Evolutionary conservation across 495 filamentous ascomycete species (phyloP).

Genomic region (Podospora conica): DNA sequence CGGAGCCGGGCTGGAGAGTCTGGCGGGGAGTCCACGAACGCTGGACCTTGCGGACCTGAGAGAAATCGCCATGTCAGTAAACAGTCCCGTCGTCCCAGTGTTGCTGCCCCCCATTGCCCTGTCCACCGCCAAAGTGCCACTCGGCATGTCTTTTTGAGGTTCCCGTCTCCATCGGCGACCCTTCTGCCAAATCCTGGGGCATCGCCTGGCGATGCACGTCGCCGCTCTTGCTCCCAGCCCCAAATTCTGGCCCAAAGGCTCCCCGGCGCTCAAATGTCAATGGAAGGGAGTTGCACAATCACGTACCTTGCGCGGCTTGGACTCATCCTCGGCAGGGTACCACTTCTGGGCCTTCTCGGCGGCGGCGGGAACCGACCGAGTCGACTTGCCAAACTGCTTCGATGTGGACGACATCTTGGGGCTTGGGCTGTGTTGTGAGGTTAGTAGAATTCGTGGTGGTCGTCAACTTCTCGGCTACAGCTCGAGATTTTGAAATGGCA

Average conservation of each 20-base stretch:
- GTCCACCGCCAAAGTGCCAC: not conserved
- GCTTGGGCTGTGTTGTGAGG: conserved; percentile 37
- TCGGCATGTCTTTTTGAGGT: not conserved
- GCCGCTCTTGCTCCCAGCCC: not conserved
- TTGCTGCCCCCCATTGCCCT: not conserved
- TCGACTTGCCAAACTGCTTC: conserved; percentile 97
- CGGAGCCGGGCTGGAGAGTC: conserved; percentile 83
- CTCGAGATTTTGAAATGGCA: conserved; percentile 34
- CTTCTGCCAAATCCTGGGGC: not conserved
- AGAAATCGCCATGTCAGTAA: conserved; percentile 8
- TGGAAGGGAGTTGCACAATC: conserved; percentile 18
- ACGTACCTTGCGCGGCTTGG: conserved; percentile 87
- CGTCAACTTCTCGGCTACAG: conserved; percentile 31
- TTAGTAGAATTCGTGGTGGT: conserved; percentile 34
- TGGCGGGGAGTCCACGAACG: conserved; percentile 77
- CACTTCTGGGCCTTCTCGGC: conserved; percentile 96
- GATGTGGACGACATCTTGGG: conserved; percentile 69
- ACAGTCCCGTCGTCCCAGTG: not conserved
- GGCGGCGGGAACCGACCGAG: conserved; percentile 76
- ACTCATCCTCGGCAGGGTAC: conserved; percentile 95
- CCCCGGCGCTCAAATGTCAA: conserved; percentile 6
- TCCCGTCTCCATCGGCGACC: not conserved
- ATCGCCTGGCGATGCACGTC: not conserved
- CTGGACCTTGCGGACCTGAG: conserved; percentile 88
- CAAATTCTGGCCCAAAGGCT: conserved; percentile 10